Conservation (phyloP, 2,329 filamentous ascomycete species). For the Fragosphaeria purpurea region DNA sequence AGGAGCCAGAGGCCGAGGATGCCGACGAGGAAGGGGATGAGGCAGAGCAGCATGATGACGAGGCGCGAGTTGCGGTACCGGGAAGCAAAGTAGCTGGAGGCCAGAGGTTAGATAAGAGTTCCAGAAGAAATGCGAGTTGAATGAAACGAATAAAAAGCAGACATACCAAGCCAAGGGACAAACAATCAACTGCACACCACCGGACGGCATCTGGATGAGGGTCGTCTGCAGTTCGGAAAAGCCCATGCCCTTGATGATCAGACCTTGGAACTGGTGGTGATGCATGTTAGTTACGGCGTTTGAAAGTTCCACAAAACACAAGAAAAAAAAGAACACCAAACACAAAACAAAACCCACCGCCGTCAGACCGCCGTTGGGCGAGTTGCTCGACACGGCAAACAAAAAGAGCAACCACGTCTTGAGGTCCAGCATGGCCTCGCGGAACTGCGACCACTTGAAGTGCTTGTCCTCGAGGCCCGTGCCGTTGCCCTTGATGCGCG, state of each 20-base stretch:
- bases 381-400: conserved; percentile 41
- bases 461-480: conserved; percentile 48
- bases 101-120: neutral
- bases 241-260: conserved; percentile 49
- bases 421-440: conserved; percentile 46
- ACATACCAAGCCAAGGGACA: neutral
- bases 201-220: conserved; percentile 25
- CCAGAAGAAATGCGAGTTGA: too few species aligned
- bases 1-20: conserved; percentile 12
- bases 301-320: too few species aligned
- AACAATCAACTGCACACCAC: neutral
- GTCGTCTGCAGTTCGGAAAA: conserved; percentile 30
- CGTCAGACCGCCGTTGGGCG: conserved; percentile 45
- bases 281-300: neutral
- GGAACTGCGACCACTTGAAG: conserved; percentile 43
- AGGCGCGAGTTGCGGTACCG: conserved; percentile 8
- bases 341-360: neutral
- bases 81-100: neutral
- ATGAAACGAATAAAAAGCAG: too few species aligned
- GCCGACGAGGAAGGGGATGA: conserved; percentile 11
- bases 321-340: too few species aligned
- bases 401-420: conserved; percentile 49
- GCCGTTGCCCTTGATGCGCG: conserved; percentile 44
- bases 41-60: conserved; percentile 11
- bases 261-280: conserved; percentile 43